Evolutionary conservation across 2,329 filamentous ascomycete genomes (phyloP), one percentile per base, ranked within the genome.

Genomic region (Trichoderma koningiopsis): DNA sequence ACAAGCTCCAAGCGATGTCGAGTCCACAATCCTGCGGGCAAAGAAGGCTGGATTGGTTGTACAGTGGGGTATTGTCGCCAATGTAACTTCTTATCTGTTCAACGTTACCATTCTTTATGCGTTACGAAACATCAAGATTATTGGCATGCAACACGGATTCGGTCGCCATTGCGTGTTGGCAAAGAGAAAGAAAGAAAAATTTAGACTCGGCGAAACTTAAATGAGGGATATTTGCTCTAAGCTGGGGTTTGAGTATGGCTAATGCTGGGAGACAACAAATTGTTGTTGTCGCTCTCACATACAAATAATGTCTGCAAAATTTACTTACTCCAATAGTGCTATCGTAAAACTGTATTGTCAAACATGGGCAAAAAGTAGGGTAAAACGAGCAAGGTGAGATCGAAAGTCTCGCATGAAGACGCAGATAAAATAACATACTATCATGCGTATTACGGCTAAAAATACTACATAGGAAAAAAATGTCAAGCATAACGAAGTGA

Each of bases 1-100:
- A 31, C 43, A 4, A 22, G 47, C 14, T 63, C n/a, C 40, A 63
- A 53, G 60, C 59, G 60, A 63, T 63, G 49, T 29, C 22, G 53
- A 49, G 37, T 63, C 47, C 47, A 53, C 47, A 53, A 43, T 35
- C 19, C 19, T 24, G n/a, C 27, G 33, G 16, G 33, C 29, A 33
- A 52, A 52, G 40, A 24, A 62, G 10, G 58, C 37, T 61, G 37
- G 24, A 5, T 29, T 29, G 29, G 29, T 5, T 33, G 31, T 33
- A 33, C 31, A 33, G 31, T 33, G 8, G 33, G 33, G 33, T 33
- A 40, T 6, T 62, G 47, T 16, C 33, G 19, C 57, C 24, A 22
- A 60, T 7, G 10, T 27, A 22, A 5, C 37, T 60, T 2, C 47
- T 2, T 4, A 13, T 47, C 5, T 22, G 8, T 60, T 49, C 43